phyloP scores from a whole-genome alignment of 2,329 filamentous ascomycete genomes.

The Talaromyces sp. region DNA sequence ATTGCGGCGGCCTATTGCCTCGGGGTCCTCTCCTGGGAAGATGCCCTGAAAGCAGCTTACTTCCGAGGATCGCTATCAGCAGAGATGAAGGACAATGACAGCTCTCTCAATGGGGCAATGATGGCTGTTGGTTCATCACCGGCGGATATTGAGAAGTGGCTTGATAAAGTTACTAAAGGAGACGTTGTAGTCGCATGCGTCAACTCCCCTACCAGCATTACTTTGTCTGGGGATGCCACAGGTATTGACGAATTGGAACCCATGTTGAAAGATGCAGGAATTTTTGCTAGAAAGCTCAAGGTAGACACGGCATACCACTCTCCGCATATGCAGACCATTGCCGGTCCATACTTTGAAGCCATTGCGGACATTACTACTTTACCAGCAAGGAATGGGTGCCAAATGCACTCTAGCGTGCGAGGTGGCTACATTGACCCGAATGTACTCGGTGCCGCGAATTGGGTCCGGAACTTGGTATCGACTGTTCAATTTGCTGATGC shows the following conservation, averaged over 20 bases:
- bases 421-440: not conserved
- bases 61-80: slow-evolving; percentile 30
- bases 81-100: slow-evolving; percentile 26
- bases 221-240: slow-evolving; percentile 20
- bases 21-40: slow-evolving; percentile 28
- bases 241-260: slow-evolving; percentile 18
- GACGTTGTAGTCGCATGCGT: slow-evolving; percentile 30
- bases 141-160: slow-evolving; percentile 18
- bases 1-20: slow-evolving; percentile 47
- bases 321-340: slow-evolving; percentile 25
- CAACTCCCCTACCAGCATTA: slow-evolving; percentile 27
- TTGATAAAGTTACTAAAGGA: slow-evolving; percentile 16
- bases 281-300: slow-evolving; percentile 24
- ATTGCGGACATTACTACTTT: slow-evolving; percentile 12
- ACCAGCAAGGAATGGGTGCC: not conserved
- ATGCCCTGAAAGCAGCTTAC: slow-evolving; percentile 46
- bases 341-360: slow-evolving; percentile 24
- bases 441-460: slow-evolving; percentile 10
- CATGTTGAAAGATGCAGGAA: slow-evolving; percentile 16
- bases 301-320: slow-evolving; percentile 31
- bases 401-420: slow-evolving; percentile 2
- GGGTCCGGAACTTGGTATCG: slow-evolving; percentile 16
- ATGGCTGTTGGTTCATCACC: slow-evolving; percentile 44
- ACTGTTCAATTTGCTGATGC: slow-evolving; percentile 16
- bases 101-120: slow-evolving; percentile 45